Evolutionary conservation across 176 grass and related monocot genomes (phyloP).

Genomic region (Alloteropsis semialata): DNA sequence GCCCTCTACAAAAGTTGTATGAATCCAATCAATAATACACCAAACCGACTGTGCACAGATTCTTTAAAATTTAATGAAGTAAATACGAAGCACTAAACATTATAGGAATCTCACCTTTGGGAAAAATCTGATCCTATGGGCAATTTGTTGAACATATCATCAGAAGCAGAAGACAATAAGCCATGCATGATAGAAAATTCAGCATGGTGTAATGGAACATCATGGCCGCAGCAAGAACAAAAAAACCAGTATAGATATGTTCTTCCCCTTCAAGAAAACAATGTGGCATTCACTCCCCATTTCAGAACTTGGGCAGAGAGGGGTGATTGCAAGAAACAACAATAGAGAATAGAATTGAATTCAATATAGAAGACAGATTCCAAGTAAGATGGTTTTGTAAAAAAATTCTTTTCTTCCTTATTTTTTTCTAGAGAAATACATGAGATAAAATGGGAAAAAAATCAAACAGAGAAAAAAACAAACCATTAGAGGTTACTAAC

Average conservation of each 20-base stretch:
- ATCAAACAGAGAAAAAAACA: slow-evolving; percentile 17
- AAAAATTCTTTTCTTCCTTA: background rate
- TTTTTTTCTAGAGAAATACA: background rate
- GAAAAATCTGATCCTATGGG: background rate
- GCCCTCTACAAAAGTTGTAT: background rate
- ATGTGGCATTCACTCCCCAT: slow-evolving; percentile 22
- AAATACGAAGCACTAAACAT: background rate
- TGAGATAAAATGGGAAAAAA: slow-evolving; percentile 9
- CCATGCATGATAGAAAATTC: slow-evolving; percentile 19
- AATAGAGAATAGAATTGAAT: slow-evolving; percentile 15
- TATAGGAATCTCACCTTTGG: slow-evolving; percentile 21
- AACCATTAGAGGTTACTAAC: slow-evolving; percentile 26
- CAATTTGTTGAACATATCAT: background rate
- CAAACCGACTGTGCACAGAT: background rate
- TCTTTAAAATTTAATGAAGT: background rate
- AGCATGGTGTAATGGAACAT: slow-evolving; percentile 32
- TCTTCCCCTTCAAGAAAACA: slow-evolving; percentile 34
- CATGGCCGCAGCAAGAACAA: slow-evolving; percentile 32
- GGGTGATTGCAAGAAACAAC: slow-evolving; percentile 1
- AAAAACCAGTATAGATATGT: slow-evolving; percentile 16
- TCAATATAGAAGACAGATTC: slow-evolving; percentile 13
- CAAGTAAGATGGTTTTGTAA: background rate
- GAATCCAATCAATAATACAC: background rate
- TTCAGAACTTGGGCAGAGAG: background rate
- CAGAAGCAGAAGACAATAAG: background rate